Evolutionary conservation across 2,329 filamentous ascomycete species (phyloP).

Genomic region (Aspergillus niger): DNA sequence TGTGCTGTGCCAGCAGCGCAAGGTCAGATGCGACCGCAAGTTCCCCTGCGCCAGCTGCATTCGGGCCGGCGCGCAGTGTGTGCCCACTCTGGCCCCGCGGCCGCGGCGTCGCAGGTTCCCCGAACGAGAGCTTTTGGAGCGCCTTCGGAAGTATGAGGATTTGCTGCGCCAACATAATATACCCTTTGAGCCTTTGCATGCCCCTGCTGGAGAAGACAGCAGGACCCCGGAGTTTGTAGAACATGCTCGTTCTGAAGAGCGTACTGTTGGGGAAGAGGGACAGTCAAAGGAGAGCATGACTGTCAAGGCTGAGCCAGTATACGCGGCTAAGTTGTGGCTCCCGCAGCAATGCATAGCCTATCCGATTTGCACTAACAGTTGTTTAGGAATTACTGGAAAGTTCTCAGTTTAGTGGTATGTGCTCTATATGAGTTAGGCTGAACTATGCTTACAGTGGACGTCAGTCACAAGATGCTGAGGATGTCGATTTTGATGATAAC

Average conservation of each 20-base stretch:
- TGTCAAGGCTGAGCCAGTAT: background rate
- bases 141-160: slow-evolving; percentile 68
- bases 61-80: slow-evolving; percentile 61
- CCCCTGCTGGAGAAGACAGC: background rate
- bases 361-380: background rate
- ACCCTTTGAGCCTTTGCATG: slow-evolving; percentile 64
- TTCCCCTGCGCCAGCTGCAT: slow-evolving; percentile 71
- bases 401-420: slow-evolving; percentile 48
- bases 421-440: background rate
- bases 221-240: background rate
- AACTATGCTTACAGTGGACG: slow-evolving; percentile 5
- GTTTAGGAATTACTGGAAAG: slow-evolving; percentile 51
- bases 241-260: background rate
- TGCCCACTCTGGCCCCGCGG: slow-evolving; percentile 48
- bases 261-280: background rate
- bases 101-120: slow-evolving; percentile 64
- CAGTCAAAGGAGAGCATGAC: background rate
- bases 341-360: background rate
- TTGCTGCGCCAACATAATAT: slow-evolving; percentile 68
- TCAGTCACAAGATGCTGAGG: slow-evolving; percentile 18
- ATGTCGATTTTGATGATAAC: slow-evolving; percentile 24
- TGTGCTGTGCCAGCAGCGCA: slow-evolving; percentile 73
- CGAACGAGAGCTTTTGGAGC: slow-evolving; percentile 69
- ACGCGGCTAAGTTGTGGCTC: slow-evolving; percentile 19
- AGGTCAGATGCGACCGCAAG: slow-evolving; percentile 72